These are phyloP conservation scores for Rhizopus arrhizus DNA, from an alignment of 371 early-diverging fungal genomes.

Conservation along the genomic window DNA sequence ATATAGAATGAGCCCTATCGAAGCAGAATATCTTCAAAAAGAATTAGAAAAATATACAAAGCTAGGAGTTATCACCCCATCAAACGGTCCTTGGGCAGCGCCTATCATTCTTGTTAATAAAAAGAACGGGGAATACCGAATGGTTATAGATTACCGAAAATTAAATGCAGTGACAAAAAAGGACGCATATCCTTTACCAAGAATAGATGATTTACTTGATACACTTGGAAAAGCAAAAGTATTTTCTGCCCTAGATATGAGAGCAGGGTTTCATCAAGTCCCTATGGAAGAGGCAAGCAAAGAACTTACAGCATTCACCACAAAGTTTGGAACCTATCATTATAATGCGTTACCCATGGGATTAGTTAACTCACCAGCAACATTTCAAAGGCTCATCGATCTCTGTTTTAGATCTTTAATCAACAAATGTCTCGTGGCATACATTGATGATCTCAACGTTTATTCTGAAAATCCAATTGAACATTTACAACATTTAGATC, in stretches of 20 bases:
- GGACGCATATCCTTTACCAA: slow-evolving; percentile 9
- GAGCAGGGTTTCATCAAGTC: too few species aligned
- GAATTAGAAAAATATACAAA: slow-evolving; percentile 17
- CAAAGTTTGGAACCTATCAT: slow-evolving; percentile 30
- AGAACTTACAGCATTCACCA: slow-evolving; percentile 3
- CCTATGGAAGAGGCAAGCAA: too few species aligned
- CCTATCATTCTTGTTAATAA: slow-evolving; percentile 52
- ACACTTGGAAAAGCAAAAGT: slow-evolving; percentile 13
- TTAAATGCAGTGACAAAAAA: too few species aligned
- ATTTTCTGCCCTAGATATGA: neutral
- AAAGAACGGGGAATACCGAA: slow-evolving; percentile 29
- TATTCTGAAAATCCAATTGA: too few species aligned
- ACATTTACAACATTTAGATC: too few species aligned
- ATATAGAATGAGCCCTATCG: slow-evolving; percentile 28
- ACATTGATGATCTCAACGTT: too few species aligned
- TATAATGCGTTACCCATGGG: slow-evolving; percentile 42
- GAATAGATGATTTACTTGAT: slow-evolving; percentile 39
- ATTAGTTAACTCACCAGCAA: slow-evolving; percentile 32
- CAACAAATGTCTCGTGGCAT: too few species aligned
- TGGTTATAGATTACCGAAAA: slow-evolving; percentile 15
- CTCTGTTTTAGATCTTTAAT: too few species aligned
- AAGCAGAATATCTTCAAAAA: slow-evolving; percentile 17
- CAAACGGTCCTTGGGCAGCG: slow-evolving; percentile 26
- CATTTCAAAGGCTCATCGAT: slow-evolving; percentile 17
- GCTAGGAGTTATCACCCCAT: slow-evolving; percentile 23